phyloP scores from a whole-genome alignment of 2,329 filamentous ascomycete species.

The Boeremia exigua region DNA sequence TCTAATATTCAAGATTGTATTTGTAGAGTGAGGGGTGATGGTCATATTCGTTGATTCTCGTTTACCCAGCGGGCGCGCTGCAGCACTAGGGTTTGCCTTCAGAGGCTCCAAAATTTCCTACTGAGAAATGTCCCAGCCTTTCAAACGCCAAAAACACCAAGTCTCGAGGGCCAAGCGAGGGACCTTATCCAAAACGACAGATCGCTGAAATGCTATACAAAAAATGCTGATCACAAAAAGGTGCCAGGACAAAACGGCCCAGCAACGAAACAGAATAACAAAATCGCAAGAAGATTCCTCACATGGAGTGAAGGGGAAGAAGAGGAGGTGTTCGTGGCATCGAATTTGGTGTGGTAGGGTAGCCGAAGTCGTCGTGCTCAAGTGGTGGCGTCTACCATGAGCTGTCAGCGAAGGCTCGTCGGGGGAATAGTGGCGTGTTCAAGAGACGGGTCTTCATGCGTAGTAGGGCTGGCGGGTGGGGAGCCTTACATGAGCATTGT shows the following conservation, averaged over 20 bases:
- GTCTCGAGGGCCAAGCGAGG: slow-evolving; percentile 40
- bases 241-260: slow-evolving; percentile 27
- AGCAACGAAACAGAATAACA: slow-evolving; percentile 16
- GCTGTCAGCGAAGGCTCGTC: slow-evolving; percentile 46
- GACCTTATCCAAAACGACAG: slow-evolving; percentile 37
- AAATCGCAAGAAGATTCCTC: slow-evolving; percentile 8
- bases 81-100: slow-evolving; percentile 29
- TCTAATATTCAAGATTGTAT: background rate
- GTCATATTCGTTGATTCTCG: slow-evolving; percentile 29
- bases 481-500: slow-evolving; percentile 77
- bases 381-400: slow-evolving; percentile 73
- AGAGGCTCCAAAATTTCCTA: slow-evolving; percentile 1
- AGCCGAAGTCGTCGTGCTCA: slow-evolving; percentile 63
- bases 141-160: slow-evolving; percentile 35
- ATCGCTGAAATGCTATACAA: slow-evolving; percentile 49
- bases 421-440: slow-evolving; percentile 27
- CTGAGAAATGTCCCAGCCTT: slow-evolving; percentile 4
- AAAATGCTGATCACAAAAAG: slow-evolving; percentile 33
- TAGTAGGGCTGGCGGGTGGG: slow-evolving; percentile 49
- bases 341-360: slow-evolving; percentile 73
- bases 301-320: slow-evolving; percentile 44
- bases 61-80: slow-evolving; percentile 38
- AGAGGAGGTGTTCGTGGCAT: slow-evolving; percentile 71
- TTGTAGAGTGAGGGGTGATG: slow-evolving; percentile 10
- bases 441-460: slow-evolving; percentile 42